These are phyloP conservation scores for Penicillium sp. DNA, from an alignment of 2,329 filamentous ascomycete genomes.

Conservation along the genomic window DNA sequence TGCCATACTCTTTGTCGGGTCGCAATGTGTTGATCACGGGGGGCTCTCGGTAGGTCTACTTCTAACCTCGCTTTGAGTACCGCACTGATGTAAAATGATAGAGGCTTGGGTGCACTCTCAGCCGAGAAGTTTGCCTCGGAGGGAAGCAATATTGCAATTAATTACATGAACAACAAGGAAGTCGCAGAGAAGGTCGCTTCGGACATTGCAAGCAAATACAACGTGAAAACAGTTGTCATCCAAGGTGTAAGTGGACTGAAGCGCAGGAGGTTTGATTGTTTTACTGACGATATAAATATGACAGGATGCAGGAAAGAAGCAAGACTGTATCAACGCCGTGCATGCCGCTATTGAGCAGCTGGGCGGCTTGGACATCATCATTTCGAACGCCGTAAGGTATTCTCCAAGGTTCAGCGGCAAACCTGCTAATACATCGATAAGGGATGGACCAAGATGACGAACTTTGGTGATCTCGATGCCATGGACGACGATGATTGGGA, in stretches of 20 bases:
- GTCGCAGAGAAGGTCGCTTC: conserved; percentile 61
- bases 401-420: neutral
- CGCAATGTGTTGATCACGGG: conserved; percentile 67
- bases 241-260: conserved; percentile 56
- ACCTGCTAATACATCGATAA: conserved; percentile 21
- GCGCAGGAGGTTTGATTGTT: neutral
- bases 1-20: conserved; percentile 64
- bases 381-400: conserved; percentile 66
- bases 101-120: conserved; percentile 72
- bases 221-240: conserved; percentile 57
- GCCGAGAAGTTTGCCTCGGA: conserved; percentile 67
- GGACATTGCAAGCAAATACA: conserved; percentile 55
- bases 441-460: conserved; percentile 64
- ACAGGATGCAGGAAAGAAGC: conserved; percentile 62
- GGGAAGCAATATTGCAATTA: conserved; percentile 71
- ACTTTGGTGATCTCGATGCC: conserved; percentile 59
- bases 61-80: neutral
- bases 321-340: conserved; percentile 62
- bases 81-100: conserved; percentile 29
- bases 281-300: conserved; percentile 5
- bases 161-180: conserved; percentile 65
- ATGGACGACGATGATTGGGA: conserved; percentile 65
- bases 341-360: conserved; percentile 60
- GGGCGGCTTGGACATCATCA: conserved; percentile 72
- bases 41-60: conserved; percentile 58